phyloP scores from a whole-genome alignment of 2,329 filamentous ascomycete genomes.

The Chaetomium globosum region DNA sequence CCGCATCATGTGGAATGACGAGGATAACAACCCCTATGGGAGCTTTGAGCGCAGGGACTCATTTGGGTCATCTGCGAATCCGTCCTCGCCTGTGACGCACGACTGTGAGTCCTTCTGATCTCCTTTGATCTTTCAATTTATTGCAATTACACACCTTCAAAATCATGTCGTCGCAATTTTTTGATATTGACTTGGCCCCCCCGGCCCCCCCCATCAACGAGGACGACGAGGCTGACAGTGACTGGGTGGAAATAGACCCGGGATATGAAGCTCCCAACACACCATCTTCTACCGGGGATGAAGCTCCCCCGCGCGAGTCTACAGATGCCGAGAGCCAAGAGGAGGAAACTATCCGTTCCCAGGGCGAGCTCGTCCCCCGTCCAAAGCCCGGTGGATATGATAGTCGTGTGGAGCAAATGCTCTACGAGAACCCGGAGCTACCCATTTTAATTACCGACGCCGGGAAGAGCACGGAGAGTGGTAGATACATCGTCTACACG shows the following conservation, averaged over 20 bases:
- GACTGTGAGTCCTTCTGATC: constrained; percentile 55
- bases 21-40: constrained; percentile 97
- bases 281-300: constrained; percentile 69
- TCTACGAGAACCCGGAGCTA: constrained; percentile 90
- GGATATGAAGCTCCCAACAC: constrained; percentile 70
- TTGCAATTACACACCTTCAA: not conserved
- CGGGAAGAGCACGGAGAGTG: constrained; percentile 90
- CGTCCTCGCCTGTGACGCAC: constrained; percentile 61
- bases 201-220: constrained; percentile 33
- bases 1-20: constrained; percentile 89
- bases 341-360: constrained; percentile 47
- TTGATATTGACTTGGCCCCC: constrained; percentile 36
- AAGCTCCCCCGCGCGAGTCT: constrained; percentile 53
- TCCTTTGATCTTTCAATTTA: not conserved
- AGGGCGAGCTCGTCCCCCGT: constrained; percentile 54
- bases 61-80: constrained; percentile 68
- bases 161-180: constrained; percentile 34
- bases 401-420: constrained; percentile 94
- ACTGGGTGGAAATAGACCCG: constrained; percentile 54
- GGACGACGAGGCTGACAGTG: constrained; percentile 49
- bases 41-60: constrained; percentile 89
- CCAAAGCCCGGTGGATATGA: constrained; percentile 85
- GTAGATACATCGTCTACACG: constrained; percentile 94
- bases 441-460: constrained; percentile 92
- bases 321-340: constrained; percentile 54